These are phyloP conservation scores for Salicornia ramosissima DNA, from an alignment of 148 eudicot genomes.

Conservation along the genomic window DNA sequence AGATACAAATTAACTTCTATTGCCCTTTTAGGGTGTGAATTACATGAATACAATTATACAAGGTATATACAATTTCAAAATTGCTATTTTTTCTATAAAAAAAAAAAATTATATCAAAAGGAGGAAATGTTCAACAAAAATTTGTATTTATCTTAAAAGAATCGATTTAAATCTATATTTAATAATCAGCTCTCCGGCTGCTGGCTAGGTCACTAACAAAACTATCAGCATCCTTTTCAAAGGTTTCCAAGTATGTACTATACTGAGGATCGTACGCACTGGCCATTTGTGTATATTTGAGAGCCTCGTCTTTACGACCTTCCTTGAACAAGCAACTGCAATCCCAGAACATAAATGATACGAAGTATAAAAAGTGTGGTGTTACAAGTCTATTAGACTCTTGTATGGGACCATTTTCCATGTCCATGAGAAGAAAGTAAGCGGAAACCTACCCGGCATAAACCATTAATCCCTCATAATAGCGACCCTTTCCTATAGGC, in stretches of 20 bases:
- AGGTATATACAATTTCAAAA: conserved; percentile 16
- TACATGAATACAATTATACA: no score
- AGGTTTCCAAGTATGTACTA: conserved; percentile 35
- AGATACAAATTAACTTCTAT: background rate
- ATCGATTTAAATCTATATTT: no score
- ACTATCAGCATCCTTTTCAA: conserved; percentile 40
- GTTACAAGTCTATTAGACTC: background rate
- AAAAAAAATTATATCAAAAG: background rate
- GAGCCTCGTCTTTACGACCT: conserved; percentile 64
- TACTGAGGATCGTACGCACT: conserved; percentile 48
- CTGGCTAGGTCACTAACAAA: conserved; percentile 51
- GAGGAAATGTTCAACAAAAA: conserved; percentile 1
- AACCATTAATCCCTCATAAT: conserved; percentile 60
- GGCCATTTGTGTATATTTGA: conserved; percentile 41
- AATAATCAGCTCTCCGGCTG: conserved; percentile 70
- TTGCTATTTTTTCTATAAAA: background rate
- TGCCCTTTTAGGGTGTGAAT: background rate
- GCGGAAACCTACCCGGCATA: conserved; percentile 52
- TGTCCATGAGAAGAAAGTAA: conserved; percentile 2
- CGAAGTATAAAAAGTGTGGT: background rate
- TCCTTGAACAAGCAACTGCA: conserved; percentile 49
- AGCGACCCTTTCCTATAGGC: conserved; percentile 53
- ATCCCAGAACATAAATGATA: background rate
- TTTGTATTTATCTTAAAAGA: background rate
- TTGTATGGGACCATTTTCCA: background rate